These are phyloP conservation scores for Pseudohyphozyma bogoriensis DNA, from an alignment of 768 basidiomycete genomes.

Conservation along the genomic window DNA sequence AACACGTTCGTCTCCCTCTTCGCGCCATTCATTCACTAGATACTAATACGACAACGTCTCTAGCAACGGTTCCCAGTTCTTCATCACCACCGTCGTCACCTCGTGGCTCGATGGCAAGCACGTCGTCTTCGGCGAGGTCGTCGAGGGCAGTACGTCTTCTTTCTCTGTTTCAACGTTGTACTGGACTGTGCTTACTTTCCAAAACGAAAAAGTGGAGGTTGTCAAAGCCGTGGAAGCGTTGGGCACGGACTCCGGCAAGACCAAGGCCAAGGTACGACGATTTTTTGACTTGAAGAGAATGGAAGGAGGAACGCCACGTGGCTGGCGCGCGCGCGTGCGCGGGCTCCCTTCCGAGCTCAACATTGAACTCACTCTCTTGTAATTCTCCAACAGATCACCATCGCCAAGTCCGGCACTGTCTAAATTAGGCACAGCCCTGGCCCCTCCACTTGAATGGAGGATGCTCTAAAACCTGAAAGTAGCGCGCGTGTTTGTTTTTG, in stretches of 20 bases:
- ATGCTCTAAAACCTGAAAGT: no score
- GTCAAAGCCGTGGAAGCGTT: conserved; percentile 33
- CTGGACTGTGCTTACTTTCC: conserved; percentile 24
- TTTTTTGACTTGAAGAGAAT: neutral
- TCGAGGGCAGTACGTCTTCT: no score
- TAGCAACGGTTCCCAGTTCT: conserved; percentile 7
- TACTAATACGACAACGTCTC: neutral
- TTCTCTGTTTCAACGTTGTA: neutral
- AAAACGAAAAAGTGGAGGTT: conserved; percentile 32
- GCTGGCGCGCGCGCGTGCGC: no score
- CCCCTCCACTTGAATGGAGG: no score
- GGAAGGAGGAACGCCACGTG: no score
- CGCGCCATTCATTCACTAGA: neutral
- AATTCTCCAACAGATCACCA: conserved; percentile 6
- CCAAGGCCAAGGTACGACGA: neutral
- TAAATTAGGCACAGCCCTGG: no score
- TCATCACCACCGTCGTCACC: conserved; percentile 23
- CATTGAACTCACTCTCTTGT: neutral
- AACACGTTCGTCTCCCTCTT: conserved; percentile 59
- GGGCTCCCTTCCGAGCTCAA: neutral
- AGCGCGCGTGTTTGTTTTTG: no score
- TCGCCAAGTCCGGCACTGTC: conserved; percentile 17
- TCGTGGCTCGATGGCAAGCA: conserved; percentile 45
- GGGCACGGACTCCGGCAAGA: conserved; percentile 31
- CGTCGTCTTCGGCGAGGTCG: conserved; percentile 39